These are phyloP conservation scores for Fusarium proliferatum DNA, from an alignment of 2,329 filamentous ascomycete genomes.

Conservation along the genomic window DNA sequence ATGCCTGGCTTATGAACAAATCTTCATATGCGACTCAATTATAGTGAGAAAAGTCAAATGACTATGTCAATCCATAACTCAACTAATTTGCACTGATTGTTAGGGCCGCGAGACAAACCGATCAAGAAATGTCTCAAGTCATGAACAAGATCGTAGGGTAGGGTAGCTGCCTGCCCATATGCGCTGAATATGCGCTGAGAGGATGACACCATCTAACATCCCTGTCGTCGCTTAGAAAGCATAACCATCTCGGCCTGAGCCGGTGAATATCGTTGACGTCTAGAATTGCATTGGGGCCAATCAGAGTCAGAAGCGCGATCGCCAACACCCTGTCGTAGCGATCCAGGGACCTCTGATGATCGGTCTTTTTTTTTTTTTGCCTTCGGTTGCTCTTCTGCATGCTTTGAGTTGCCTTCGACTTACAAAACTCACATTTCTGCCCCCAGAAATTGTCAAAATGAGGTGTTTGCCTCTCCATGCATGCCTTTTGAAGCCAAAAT, in stretches of 20 bases:
- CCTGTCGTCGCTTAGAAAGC: constrained; percentile 22
- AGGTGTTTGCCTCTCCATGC: neutral
- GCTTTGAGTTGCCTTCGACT: neutral
- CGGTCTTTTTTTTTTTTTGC: neutral
- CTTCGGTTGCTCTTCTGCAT: constrained; percentile 5
- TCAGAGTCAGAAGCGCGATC: constrained; percentile 3
- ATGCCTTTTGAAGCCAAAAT: neutral
- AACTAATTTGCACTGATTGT: neutral
- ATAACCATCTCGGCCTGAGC: constrained; percentile 10
- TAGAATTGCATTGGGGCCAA: constrained; percentile 28
- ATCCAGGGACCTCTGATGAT: constrained; percentile 31
- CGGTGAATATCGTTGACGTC: constrained; percentile 37
- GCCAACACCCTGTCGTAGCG: neutral
- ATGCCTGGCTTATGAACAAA: neutral
- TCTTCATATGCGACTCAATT: too few relatives aligned
- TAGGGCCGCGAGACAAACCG: too few relatives aligned
- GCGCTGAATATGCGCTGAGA: neutral
- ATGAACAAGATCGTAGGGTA: neutral
- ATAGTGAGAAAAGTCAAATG: too few relatives aligned
- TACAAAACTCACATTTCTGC: neutral
- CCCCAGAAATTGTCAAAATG: neutral
- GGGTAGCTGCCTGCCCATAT: neutral
- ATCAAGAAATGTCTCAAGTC: neutral
- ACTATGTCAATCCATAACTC: neutral
- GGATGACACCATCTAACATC: constrained; percentile 40